phyloP scores from a whole-genome alignment of 1,139 yeast genomes.

The Saccharomyces hybrid region DNA sequence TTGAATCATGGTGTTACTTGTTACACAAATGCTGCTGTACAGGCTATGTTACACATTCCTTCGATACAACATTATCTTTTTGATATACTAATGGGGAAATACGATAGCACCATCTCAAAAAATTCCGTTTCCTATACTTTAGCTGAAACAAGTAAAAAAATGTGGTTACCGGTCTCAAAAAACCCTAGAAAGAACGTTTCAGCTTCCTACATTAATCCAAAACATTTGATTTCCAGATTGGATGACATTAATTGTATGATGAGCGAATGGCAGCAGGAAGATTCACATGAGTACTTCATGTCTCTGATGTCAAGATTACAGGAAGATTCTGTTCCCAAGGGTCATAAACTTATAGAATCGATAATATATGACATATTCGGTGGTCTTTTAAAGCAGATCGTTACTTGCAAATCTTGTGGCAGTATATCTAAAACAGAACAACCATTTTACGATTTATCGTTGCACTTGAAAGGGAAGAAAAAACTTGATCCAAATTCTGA shows the following conservation, averaged over 20 bases:
- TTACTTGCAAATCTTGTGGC: conserved; percentile 73
- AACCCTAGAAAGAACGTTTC: conserved; percentile 29
- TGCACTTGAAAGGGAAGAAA: conserved; percentile 50
- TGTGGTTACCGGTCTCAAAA: conserved; percentile 47
- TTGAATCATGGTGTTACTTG: conserved; percentile 93
- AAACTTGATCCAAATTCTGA: conserved; percentile 33
- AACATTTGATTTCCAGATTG: conserved; percentile 59
- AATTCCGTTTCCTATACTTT: conserved; percentile 63
- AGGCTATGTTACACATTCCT: conserved; percentile 82
- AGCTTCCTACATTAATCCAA: conserved; percentile 57
- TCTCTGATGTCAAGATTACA: conserved; percentile 79
- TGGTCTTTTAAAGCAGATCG: conserved; percentile 76
- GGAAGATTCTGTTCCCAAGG: conserved; percentile 88
- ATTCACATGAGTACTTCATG: conserved; percentile 95
- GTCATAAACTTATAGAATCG: conserved; percentile 70
- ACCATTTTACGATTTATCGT: conserved; percentile 85
- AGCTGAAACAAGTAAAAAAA: conserved; percentile 61
- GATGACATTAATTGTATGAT: conserved; percentile 91
- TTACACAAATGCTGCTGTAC: conserved; percentile 92
- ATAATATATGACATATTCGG: conserved; percentile 91
- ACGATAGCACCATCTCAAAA: conserved; percentile 40
- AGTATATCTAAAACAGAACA: conserved; percentile 84
- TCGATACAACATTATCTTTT: conserved; percentile 78
- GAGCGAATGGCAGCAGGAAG: conserved; percentile 97
- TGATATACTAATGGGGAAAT: conserved; percentile 51